Base-by-base conservation (phyloP, 2,329 filamentous ascomycete species). In the Bertia moriformis region DNA sequence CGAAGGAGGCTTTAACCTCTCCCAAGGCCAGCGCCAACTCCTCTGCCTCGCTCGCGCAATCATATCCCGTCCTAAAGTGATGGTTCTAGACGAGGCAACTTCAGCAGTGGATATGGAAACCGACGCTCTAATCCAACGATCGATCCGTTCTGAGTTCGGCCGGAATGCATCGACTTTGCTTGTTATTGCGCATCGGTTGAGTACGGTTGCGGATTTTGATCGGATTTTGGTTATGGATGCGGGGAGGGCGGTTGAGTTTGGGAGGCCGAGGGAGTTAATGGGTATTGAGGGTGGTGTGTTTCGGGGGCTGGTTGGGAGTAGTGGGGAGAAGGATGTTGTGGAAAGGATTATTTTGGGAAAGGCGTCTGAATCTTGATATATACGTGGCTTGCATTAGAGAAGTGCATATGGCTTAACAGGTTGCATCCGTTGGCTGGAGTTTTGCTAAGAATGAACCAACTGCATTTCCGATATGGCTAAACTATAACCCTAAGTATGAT, bases 31-130 rank as follows among this genome's bases (percentile, higher is more conserved):
- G 46, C 55, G 60, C 17, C 67, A 70, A 49, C 57, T 71, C 2
- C 59, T 69, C 33, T 62, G 60, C 38, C 51, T 71, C 1, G 66
- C 65, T 0, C 56, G 67, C 4, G 60, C 65, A 0, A 48, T 69
- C 3, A 50, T 68, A 42, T 49, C 52, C 3, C 53, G 54, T 14
- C 56, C 58, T 15, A 61, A 61, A 46, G 53, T 67, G n/a, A 49
- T 66, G 0, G 52, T 66, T 12, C 48, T 63, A 22, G 60, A 62
- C 41, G 60, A 63, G 43, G 59, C 59, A 3, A 63, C 60, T 4
- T 57, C 62, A 7, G 67, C 70, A 0, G 66, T 75, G 3, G 75
- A 79, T 47, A 56, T 59, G 12, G 63, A 63, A 39, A 76, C 73
- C 2, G 74, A 78, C 45, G 57, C 63, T 24, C 58, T 63, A 18